phyloP scores from a whole-genome alignment of 1,284 basidiomycete species.

The Cutaneotrichosporon curvatum region DNA sequence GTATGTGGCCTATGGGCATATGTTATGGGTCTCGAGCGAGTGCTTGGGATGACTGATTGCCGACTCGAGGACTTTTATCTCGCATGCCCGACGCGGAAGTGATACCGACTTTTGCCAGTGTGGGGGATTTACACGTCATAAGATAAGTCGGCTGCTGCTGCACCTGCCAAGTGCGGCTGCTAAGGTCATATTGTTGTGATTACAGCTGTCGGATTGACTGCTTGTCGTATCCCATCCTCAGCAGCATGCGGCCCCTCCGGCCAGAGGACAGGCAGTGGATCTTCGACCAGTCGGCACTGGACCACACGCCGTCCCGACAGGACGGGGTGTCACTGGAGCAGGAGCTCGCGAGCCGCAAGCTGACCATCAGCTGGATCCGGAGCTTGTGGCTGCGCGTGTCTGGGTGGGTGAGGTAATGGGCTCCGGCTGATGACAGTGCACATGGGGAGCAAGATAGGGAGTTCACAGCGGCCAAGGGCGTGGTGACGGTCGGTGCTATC shows the following conservation, averaged over 20 bases:
- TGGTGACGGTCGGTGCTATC: conserved; percentile 71
- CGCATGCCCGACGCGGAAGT: no score
- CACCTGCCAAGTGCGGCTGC: no score
- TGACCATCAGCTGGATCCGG: conserved; percentile 17
- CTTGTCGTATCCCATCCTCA: neutral
- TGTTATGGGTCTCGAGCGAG: neutral
- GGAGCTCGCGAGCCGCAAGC: conserved; percentile 30
- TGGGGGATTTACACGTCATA: no score
- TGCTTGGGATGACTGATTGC: neutral
- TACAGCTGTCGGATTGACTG: no score
- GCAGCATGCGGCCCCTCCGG: conserved; percentile 25
- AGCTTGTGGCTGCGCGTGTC: conserved; percentile 13
- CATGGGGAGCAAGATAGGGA: conserved; percentile 14
- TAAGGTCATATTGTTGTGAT: no score
- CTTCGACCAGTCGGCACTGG: conserved; percentile 20
- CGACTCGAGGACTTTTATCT: neutral
- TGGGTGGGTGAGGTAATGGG: neutral
- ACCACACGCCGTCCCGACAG: conserved; percentile 27
- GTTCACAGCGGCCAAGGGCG: conserved; percentile 18
- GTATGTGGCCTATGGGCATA: conserved; percentile 13
- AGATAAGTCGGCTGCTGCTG: no score
- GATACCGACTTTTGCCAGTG: no score
- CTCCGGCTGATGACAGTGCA: neutral
- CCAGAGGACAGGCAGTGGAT: conserved; percentile 35
- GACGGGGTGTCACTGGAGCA: conserved; percentile 22